Conservation (phyloP, 1,139 yeast species). For the Meyerozyma smithsonii region DNA sequence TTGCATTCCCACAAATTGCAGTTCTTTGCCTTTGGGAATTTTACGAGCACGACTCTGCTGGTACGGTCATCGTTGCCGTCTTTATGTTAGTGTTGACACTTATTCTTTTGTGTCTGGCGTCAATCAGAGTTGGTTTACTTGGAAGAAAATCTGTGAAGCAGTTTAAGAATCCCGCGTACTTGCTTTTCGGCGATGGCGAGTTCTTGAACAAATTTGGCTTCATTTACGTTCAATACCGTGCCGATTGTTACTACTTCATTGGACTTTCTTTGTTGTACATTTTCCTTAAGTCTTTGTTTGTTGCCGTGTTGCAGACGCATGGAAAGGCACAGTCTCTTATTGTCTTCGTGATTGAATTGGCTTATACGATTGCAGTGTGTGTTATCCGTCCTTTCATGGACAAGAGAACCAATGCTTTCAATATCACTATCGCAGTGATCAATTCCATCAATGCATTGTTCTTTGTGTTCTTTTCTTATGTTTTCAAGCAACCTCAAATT, state of each 20-base stretch:
- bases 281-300: conserved; percentile 72
- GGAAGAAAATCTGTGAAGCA: conserved; percentile 70
- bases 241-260: conserved; percentile 82
- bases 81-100: conserved; percentile 55
- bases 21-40: conserved; percentile 88
- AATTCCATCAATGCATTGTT: conserved; percentile 79
- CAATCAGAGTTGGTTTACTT: conserved; percentile 60
- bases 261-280: conserved; percentile 59
- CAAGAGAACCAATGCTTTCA: conserved; percentile 86
- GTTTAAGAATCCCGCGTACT: conserved; percentile 89
- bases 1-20: conserved; percentile 83
- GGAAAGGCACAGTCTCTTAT: conserved; percentile 82
- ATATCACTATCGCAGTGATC: conserved; percentile 77
- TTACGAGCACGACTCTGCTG: conserved; percentile 77
- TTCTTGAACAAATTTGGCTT: conserved; percentile 89
- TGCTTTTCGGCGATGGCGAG: conserved; percentile 77
- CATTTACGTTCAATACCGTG: conserved; percentile 85
- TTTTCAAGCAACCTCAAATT: conserved; percentile 79
- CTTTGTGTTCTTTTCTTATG: conserved; percentile 81
- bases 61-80: conserved; percentile 73
- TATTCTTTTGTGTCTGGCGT: conserved; percentile 67
- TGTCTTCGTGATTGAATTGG: conserved; percentile 69
- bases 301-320: conserved; percentile 75
- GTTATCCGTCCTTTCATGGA: conserved; percentile 88
- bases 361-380: conserved; percentile 60